These are phyloP conservation scores for Graphium sp. DNA, from an alignment of 2,329 filamentous ascomycete genomes.

Conservation along the genomic window DNA sequence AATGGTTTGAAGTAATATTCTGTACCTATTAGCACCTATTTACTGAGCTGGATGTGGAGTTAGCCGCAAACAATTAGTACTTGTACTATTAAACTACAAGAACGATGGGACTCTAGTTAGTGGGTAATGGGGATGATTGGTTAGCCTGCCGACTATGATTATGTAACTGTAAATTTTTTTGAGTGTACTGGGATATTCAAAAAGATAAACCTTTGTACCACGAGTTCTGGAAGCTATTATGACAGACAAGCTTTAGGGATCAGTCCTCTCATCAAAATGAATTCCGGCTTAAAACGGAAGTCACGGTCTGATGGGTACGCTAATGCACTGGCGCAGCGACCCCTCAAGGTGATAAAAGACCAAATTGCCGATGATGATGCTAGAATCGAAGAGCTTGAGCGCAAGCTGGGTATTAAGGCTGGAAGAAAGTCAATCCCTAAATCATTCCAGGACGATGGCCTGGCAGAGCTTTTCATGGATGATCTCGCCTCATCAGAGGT, in stretches of 20 bases:
- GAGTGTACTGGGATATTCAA: no score
- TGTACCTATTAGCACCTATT: neutral
- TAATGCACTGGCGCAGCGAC: conserved; percentile 1
- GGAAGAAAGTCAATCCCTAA: conserved; percentile 58
- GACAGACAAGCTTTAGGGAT: no score
- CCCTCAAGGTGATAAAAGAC: conserved; percentile 25
- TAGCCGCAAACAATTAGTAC: conserved; percentile 2
- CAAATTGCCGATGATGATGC: conserved; percentile 67
- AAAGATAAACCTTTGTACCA: no score
- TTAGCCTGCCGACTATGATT: no score
- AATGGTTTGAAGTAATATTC: neutral
- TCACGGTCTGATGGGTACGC: conserved; percentile 4
- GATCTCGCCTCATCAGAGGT: conserved; percentile 27
- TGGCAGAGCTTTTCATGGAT: conserved; percentile 55
- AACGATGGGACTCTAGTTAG: no score
- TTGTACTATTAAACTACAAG: no score
- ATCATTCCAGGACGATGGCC: conserved; percentile 63
- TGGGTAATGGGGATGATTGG: no score
- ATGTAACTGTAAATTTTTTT: no score
- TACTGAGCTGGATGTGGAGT: neutral
- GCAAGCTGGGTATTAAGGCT: conserved; percentile 66
- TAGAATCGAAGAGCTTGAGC: conserved; percentile 77
- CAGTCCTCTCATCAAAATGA: no score
- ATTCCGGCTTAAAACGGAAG: no score
- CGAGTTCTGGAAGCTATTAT: no score